Base-by-base conservation (phyloP, 2,329 filamentous ascomycete species). In the Biscogniauxia sp. region DNA sequence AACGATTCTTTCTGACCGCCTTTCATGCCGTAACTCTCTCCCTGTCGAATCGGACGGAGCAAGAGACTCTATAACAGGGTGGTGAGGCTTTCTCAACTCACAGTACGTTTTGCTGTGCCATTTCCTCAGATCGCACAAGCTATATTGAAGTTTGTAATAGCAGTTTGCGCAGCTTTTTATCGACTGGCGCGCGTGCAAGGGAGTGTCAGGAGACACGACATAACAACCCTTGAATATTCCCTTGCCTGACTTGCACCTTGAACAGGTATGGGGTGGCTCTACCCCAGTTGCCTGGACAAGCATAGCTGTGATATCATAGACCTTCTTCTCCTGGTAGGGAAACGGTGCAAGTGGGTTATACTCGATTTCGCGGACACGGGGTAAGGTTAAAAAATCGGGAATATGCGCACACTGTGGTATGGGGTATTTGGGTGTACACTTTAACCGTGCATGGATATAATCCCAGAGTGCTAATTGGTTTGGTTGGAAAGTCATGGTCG, bases 161-260 rank as follows among this genome's bases (percentile, higher is more conserved):
- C 67, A 69, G 23, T 68, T 69, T 11, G 61, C 66, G 45, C 67
- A 69, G 5, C 58, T 26, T 19, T 57, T 52, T 17, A 67, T 45
- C 17, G 54, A 49, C n/a, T 58, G 58, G 8, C 65, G 61, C 3
- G 55, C 41, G 19, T 11, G 19, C 19, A 63, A 49, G 9, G 65
- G 62, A 37, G 61, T 57, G 9, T 62, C 26, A 1, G 54, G 19
- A 4, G 64, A 63, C 19, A 68, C 55, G 20, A 67, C 32, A 50
- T 61, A 55, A 26, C 66, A 68, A 5, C 66, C 66, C n/a, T 55
- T 45, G 28, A 55, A 55, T 8, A 45, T 20, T 19, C 53, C 53
- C 17, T 19, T 55, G 15, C 53, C 53, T 23, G 13, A 17, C 8
- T 19, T 13, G 28, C 53, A 55, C 19, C 53, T 37, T 5, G 15